phyloP scores from a whole-genome alignment of 164 flowering plant genomes.

The Vitis rotundifolia region DNA sequence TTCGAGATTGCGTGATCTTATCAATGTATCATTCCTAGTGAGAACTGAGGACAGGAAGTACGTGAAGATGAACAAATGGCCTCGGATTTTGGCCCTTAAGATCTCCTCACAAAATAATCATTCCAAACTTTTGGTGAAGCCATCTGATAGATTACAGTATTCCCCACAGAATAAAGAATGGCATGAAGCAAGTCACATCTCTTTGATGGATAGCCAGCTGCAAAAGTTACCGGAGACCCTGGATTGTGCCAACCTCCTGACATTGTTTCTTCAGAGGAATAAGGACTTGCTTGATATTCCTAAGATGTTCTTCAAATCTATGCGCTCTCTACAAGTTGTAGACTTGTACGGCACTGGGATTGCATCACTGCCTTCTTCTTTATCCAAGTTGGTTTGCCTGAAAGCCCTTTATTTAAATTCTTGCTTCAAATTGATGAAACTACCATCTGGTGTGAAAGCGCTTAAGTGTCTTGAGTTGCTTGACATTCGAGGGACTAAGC shows the following conservation, averaged over 20 bases:
- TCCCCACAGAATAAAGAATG: constrained; percentile 14
- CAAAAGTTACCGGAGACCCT: constrained; percentile 18
- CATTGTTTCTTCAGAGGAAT: constrained; percentile 26
- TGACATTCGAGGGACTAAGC: constrained; percentile 9
- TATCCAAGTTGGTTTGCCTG: constrained; percentile 13
- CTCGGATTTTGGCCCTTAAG: constrained; percentile 17
- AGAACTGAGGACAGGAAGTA: not conserved
- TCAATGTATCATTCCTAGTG: constrained; percentile 18
- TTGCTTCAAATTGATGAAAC: constrained; percentile 4
- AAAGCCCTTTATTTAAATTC: constrained; percentile 22
- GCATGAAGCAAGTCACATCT: constrained; percentile 14
- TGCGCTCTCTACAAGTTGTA: constrained; percentile 26
- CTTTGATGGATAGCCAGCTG: constrained; percentile 17
- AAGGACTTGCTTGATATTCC: constrained; percentile 6
- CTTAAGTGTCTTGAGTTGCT: constrained; percentile 2
- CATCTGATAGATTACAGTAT: constrained; percentile 1
- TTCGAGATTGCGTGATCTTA: constrained; percentile 12
- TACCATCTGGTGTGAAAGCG: constrained; percentile 5
- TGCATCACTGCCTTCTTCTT: constrained; percentile 22
- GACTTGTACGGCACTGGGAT: constrained; percentile 19
- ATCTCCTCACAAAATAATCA: not conserved
- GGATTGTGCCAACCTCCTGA: constrained; percentile 11
- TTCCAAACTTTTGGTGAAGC: constrained; percentile 11
- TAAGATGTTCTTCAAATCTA: constrained; percentile 13
- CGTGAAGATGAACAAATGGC: constrained; percentile 23